Conservation (phyloP, 495 filamentous ascomycete genomes). For the Amphirosellinia nigrospora region DNA sequence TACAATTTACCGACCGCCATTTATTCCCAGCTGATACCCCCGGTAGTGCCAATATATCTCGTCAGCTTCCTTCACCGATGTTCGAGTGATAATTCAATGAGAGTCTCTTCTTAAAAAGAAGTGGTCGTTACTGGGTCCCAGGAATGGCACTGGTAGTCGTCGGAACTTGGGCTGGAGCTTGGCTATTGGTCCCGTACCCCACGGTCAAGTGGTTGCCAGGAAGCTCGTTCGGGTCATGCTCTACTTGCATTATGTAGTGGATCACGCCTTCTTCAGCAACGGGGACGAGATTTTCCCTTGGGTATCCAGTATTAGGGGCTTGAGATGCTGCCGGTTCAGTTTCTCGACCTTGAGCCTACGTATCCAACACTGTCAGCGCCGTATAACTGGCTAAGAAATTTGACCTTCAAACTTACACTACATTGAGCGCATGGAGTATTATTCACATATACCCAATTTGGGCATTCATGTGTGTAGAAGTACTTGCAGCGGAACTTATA, state of each 20-base stretch:
- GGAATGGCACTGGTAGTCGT: slow-evolving; percentile 48
- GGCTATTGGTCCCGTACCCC: slow-evolving; percentile 34
- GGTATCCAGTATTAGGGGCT: slow-evolving; percentile 35
- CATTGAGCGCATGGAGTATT: slow-evolving; percentile 62
- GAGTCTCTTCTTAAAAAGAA: slow-evolving; percentile 24
- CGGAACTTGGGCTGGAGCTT: slow-evolving; percentile 35
- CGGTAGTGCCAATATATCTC: slow-evolving; percentile 7
- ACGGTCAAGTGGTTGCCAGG: slow-evolving; percentile 42
- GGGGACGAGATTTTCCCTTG: slow-evolving; percentile 48
- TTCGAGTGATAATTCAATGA: slow-evolving; percentile 12
- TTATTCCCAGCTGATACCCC: not conserved
- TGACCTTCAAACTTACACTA: slow-evolving; percentile 51
- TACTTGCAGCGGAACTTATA: slow-evolving; percentile 69
- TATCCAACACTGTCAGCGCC: slow-evolving; percentile 22
- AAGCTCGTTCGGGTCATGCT: slow-evolving; percentile 34
- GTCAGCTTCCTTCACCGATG: slow-evolving; percentile 3
- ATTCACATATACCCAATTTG: slow-evolving; percentile 67
- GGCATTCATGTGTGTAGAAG: slow-evolving; percentile 63
- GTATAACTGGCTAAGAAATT: not conserved
- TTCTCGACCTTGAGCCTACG: slow-evolving; percentile 56
- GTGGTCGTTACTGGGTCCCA: slow-evolving; percentile 33
- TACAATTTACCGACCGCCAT: slow-evolving; percentile 8
- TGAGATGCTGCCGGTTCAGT: slow-evolving; percentile 38
- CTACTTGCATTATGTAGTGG: slow-evolving; percentile 51
- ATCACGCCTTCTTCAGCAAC: slow-evolving; percentile 50